Percentiles rank a stretch among this genome's conserved stretches.
phyloP scores from a whole-genome alignment of 352 stramenopile genomes.

The Phytopythium helicoides region DNA sequence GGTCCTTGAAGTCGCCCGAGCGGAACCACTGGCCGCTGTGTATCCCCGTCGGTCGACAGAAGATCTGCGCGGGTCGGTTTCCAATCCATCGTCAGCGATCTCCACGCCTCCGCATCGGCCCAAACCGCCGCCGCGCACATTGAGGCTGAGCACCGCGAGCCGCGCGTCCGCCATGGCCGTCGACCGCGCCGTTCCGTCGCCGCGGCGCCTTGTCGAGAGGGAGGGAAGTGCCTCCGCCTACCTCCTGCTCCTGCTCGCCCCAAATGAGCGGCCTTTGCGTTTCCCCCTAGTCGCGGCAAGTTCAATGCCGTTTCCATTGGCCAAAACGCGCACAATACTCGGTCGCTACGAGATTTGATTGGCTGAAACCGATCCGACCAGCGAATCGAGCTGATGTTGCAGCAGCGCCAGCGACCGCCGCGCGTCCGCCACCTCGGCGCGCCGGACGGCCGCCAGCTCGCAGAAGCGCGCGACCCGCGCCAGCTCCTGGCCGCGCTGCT shows the following conservation, averaged over 20 bases:
- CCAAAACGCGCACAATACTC: background rate
- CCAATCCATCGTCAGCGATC: background rate
- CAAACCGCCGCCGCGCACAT: conserved; percentile 27
- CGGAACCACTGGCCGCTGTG: conserved; percentile 72
- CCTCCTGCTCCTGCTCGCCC: too few species aligned
- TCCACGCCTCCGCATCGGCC: background rate
- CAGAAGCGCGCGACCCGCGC: conserved; percentile 30
- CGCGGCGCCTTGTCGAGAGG: background rate
- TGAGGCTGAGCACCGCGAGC: conserved; percentile 68
- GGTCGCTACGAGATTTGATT: background rate
- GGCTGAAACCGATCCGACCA: background rate
- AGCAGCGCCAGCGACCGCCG: conserved; percentile 42
- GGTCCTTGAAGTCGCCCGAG: conserved; percentile 71
- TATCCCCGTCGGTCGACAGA: conserved; percentile 71
- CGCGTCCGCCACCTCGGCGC: conserved; percentile 35
- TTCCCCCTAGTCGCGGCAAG: background rate
- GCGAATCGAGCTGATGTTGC: conserved; percentile 27
- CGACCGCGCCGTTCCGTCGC: background rate
- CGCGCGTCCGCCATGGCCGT: conserved; percentile 36
- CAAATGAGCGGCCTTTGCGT: too few species aligned
- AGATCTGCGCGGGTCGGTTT: conserved; percentile 63
- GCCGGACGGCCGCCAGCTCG: conserved; percentile 23
- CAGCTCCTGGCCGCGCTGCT: conserved; percentile 26
- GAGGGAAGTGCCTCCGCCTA: too few species aligned
- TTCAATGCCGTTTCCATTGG: background rate